Conservation (phyloP, 2,329 filamentous ascomycete species). For the Fusarium multiceps region DNA sequence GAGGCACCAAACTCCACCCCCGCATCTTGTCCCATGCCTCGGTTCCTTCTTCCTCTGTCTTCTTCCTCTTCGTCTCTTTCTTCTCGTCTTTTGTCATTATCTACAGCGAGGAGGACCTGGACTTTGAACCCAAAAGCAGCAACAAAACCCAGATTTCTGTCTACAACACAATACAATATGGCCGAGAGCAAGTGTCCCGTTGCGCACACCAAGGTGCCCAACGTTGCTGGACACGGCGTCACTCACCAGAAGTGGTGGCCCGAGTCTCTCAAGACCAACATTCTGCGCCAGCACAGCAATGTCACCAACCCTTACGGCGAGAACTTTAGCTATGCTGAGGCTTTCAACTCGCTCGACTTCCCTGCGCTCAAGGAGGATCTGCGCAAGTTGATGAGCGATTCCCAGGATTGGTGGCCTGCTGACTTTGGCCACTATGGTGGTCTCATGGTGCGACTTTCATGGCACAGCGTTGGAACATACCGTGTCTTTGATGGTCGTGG, state of each 20-base stretch:
- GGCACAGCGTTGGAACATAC: slow-evolving; percentile 84
- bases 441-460: slow-evolving; percentile 83
- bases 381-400: slow-evolving; percentile 76
- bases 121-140: neutral
- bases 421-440: slow-evolving; percentile 86
- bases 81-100: slow-evolving; percentile 18
- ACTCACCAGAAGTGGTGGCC: slow-evolving; percentile 34
- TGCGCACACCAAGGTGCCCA: slow-evolving; percentile 24
- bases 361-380: slow-evolving; percentile 80
- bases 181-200: slow-evolving; percentile 34
- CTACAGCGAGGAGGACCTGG: slow-evolving; percentile 25
- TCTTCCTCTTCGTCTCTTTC: slow-evolving; percentile 7
- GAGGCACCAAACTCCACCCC: slow-evolving; percentile 30
- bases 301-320: slow-evolving; percentile 35
- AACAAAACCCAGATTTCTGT: neutral
- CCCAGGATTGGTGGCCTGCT: slow-evolving; percentile 84
- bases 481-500: slow-evolving; percentile 80
- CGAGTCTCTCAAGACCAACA: slow-evolving; percentile 37
- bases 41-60: slow-evolving; percentile 17
- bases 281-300: slow-evolving; percentile 27
- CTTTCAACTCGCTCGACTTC: slow-evolving; percentile 33
- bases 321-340: slow-evolving; percentile 29
- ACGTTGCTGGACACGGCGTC: slow-evolving; percentile 32
- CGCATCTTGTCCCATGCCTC: slow-evolving; percentile 31
- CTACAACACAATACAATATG: slow-evolving; percentile 23